phyloP scores from a whole-genome alignment of 306 rosid genomes.

The Vigna reflexopilosa region DNA sequence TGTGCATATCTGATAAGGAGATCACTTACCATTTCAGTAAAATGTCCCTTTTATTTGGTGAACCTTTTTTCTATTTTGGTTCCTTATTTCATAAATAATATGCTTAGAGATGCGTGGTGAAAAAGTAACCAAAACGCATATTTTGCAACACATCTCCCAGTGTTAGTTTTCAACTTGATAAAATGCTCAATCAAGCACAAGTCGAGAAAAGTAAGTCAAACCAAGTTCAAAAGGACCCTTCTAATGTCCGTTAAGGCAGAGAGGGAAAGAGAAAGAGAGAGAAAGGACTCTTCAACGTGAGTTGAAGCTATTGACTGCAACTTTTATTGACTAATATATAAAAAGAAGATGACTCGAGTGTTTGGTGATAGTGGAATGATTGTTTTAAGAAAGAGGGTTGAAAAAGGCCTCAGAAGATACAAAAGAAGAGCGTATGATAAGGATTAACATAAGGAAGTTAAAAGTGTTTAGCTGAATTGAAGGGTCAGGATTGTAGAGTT shows the following conservation, averaged over 20 bases:
- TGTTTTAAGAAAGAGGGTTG: conserved; percentile 7
- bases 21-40: conserved; percentile 40
- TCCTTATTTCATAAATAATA: neutral
- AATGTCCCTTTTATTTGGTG: neutral
- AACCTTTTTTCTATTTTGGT: neutral
- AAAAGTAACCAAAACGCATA: neutral
- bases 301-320: conserved; percentile 37
- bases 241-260: conserved; percentile 21
- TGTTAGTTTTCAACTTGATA: neutral
- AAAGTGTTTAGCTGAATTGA: conserved; percentile 18
- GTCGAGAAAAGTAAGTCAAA: neutral
- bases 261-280: neutral
- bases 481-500: neutral
- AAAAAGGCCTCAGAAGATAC: conserved; percentile 10
- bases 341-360: neutral
- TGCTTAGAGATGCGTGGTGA: too few relatives aligned
- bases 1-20: conserved; percentile 61
- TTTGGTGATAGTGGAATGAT: conserved; percentile 38
- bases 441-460: conserved; percentile 26
- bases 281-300: conserved; percentile 13
- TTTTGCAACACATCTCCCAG: neutral
- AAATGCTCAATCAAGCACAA: neutral
- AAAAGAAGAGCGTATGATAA: conserved; percentile 5
- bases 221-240: conserved; percentile 3
- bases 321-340: conserved; percentile 26